These are phyloP conservation scores for Wickerhamomyces sydowiorum DNA, from an alignment of 805 yeast species.

Conservation along the genomic window DNA sequence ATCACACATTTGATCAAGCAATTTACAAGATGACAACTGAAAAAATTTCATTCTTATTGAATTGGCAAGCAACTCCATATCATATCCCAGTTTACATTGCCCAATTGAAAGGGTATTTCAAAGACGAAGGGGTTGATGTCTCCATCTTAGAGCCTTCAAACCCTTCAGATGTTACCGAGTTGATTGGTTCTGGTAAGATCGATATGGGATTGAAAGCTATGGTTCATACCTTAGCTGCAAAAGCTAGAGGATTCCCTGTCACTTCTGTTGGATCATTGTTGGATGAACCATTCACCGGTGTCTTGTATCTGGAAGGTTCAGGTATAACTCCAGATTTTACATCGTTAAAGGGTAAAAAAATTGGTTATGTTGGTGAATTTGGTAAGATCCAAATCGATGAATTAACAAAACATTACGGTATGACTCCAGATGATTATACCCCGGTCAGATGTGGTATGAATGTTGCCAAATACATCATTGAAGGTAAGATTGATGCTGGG, in stretches of 20 bases:
- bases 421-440: slow-evolving; percentile 50
- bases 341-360: slow-evolving; percentile 45
- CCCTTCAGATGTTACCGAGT: slow-evolving; percentile 53
- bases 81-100: slow-evolving; percentile 49
- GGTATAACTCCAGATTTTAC: slow-evolving; percentile 47
- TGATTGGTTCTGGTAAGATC: slow-evolving; percentile 50
- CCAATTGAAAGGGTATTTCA: slow-evolving; percentile 43
- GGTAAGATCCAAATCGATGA: slow-evolving; percentile 56
- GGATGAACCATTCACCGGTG: slow-evolving; percentile 55
- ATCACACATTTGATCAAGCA: background rate
- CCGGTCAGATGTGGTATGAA: slow-evolving; percentile 59
- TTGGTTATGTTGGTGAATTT: slow-evolving; percentile 56
- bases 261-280: slow-evolving; percentile 49
- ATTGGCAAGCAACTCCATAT: slow-evolving; percentile 53
- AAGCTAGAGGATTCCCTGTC: slow-evolving; percentile 52
- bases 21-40: slow-evolving; percentile 32
- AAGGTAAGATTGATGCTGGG: slow-evolving; percentile 52
- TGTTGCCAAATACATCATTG: slow-evolving; percentile 49
- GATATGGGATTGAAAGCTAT: slow-evolving; percentile 57
- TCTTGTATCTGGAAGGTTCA: slow-evolving; percentile 42
- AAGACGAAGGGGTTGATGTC: slow-evolving; percentile 43
- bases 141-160: slow-evolving; percentile 51
- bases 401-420: slow-evolving; percentile 48
- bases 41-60: slow-evolving; percentile 44
- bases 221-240: slow-evolving; percentile 56